These are phyloP conservation scores for Zymoseptoria tritici DNA, from an alignment of 2,329 filamentous ascomycete species.

Conservation along the genomic window DNA sequence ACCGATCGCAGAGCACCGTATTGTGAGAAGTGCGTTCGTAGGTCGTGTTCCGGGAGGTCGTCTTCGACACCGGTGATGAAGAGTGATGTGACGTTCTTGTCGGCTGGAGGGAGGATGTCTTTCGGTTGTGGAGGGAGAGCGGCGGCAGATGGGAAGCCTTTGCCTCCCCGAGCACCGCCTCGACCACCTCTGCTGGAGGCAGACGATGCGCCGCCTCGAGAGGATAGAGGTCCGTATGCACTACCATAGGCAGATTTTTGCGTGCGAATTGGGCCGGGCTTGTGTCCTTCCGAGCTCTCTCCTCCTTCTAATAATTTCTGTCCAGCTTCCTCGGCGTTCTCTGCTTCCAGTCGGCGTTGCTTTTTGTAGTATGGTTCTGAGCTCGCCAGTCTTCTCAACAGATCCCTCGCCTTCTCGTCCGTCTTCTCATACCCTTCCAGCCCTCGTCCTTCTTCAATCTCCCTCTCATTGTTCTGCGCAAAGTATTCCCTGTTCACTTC, in stretches of 20 bases:
- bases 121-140: conserved; percentile 72
- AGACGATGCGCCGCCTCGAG: conserved; percentile 10
- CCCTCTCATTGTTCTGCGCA: conserved; percentile 91
- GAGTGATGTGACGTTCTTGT: conserved; percentile 81
- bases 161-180: conserved; percentile 39
- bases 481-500: conserved; percentile 96
- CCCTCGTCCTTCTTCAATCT: conserved; percentile 84
- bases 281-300: conserved; percentile 30
- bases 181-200: conserved; percentile 30
- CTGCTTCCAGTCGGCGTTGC: conserved; percentile 58
- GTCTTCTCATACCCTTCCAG: conserved; percentile 93
- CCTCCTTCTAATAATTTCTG: conserved; percentile 38
- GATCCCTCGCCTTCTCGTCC: conserved; percentile 88
- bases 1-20: conserved; percentile 88
- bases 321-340: conserved; percentile 30
- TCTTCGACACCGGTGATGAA: conserved; percentile 96
- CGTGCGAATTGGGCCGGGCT: conserved; percentile 70
- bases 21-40: conserved; percentile 81
- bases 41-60: conserved; percentile 83
- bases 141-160: conserved; percentile 61
- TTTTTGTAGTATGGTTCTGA: conserved; percentile 96
- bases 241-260: conserved; percentile 28
- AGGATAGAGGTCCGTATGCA: conserved; percentile 17
- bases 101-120: conserved; percentile 77
- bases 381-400: conserved; percentile 74